Base-by-base conservation (phyloP, 768 basidiomycete genomes). In the Tephrocybe sp. region DNA sequence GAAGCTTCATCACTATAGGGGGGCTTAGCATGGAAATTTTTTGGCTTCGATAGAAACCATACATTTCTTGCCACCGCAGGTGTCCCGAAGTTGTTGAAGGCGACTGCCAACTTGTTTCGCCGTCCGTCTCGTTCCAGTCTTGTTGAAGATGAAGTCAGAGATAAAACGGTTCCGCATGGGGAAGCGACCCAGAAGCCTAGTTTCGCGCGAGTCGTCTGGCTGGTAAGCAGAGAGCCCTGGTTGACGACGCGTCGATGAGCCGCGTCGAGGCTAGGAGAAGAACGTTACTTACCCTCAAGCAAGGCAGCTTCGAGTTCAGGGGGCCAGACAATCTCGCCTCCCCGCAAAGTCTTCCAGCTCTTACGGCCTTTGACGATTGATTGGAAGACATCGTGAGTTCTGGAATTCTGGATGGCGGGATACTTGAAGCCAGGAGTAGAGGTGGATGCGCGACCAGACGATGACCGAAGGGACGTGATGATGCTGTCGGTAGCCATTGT, bases 81-180 rank as follows among this genome's bases (percentile, higher is more conserved):
- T 85, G 64, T 90, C 87, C 57, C 86, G 71, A 44, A 90, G 77
- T 60, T 89, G 87, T 61, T 90, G 88, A 26, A 90, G 71, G 47
- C 88, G 85, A 60, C 85, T 87, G 49, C 88, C 87, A 39, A 90
- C 87, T 66, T 89, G 87, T 64, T 89, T 89, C 19, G 87, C 79
- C 7, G 85, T 84, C 51, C 88, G 77, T 52, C 76, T 73, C 63
- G 84, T 82, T 19, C 87, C 86, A 0, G 88, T 90, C 54, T 76
- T 78, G 28, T 74, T 72, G 61, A 73, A 81, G 61, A 90, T 89
- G 67, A 86, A 83, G 55, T 90, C 85, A 44, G 87, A 86, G 54
- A 89, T 86, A 67, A 89, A 90, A 39, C 84, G 78, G 67, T 90
- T 90, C 49, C 88, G 76, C 76, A 86, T 81, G 30, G 88, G 88